Evolutionary conservation across 2,329 filamentous ascomycete genomes (phyloP).

Genomic region (Aspergillus calidoustus): DNA sequence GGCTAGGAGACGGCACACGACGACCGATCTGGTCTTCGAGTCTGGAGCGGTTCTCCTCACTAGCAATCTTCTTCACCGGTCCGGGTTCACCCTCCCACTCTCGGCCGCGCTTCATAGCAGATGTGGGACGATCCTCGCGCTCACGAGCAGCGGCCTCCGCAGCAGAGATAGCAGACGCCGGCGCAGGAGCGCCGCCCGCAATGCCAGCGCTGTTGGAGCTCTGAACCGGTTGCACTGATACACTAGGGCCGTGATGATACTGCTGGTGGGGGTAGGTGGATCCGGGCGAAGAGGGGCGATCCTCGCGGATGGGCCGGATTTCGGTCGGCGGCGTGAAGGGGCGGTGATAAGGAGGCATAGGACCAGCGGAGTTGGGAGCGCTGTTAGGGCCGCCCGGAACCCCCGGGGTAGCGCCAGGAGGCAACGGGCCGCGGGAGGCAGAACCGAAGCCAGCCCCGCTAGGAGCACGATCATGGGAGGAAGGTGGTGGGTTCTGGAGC

Average conservation of each 20-base stretch:
- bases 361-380: conserved; percentile 53
- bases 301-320: conserved; percentile 79
- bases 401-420: conserved; percentile 38
- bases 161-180: conserved; percentile 67
- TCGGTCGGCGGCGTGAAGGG: conserved; percentile 82
- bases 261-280: conserved; percentile 81
- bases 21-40: conserved; percentile 83
- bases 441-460: conserved; percentile 36
- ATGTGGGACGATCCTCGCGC: conserved; percentile 74
- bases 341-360: conserved; percentile 73
- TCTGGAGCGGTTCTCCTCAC: conserved; percentile 83
- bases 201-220: conserved; percentile 56
- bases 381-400: conserved; percentile 64
- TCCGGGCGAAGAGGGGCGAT: conserved; percentile 87
- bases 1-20: conserved; percentile 64
- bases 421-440: conserved; percentile 50
- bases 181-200: conserved; percentile 69
- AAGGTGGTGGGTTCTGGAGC: conserved; percentile 52
- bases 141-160: conserved; percentile 71
- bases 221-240: conserved; percentile 47
- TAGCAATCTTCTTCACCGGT: conserved; percentile 78
- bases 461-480: conserved; percentile 45
- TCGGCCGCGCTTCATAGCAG: conserved; percentile 79
- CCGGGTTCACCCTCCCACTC: conserved; percentile 88
- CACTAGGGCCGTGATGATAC: conserved; percentile 75